Percentiles rank a stretch among this genome's conserved stretches.
Evolutionary conservation across 2,329 filamentous ascomycete species (phyloP).

Genomic region (Arachnopeziza araneosa): DNA sequence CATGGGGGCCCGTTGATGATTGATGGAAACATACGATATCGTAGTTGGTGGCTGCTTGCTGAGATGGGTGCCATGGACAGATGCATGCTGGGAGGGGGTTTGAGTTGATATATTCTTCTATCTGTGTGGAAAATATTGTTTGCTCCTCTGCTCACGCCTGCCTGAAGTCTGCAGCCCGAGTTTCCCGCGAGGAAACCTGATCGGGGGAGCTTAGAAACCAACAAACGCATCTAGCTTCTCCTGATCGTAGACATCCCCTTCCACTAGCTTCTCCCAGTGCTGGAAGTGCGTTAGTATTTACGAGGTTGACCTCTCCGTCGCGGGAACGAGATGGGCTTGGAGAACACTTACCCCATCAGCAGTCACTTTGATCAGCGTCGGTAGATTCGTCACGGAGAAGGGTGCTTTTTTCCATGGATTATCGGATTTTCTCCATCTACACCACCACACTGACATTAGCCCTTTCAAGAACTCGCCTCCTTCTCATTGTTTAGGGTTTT

Average conservation of each 20-base stretch:
- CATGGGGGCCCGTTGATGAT: too few relatives aligned
- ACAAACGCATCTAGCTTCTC: slow-evolving; percentile 24
- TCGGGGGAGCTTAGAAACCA: too few relatives aligned
- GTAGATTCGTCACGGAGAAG: slow-evolving; percentile 23
- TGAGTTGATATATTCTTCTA: too few relatives aligned
- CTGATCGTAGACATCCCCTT: slow-evolving; percentile 14
- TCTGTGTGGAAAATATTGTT: too few relatives aligned
- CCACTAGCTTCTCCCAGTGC: slow-evolving; percentile 23
- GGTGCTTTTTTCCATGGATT: slow-evolving; percentile 24
- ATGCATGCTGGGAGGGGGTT: too few relatives aligned
- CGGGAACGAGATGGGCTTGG: neutral
- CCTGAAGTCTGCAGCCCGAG: neutral
- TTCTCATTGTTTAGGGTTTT: neutral
- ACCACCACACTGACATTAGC: neutral
- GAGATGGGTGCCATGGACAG: too few relatives aligned
- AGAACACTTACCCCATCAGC: slow-evolving; percentile 17
- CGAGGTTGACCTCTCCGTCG: too few relatives aligned
- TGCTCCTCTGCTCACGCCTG: neutral
- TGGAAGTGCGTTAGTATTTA: slow-evolving; percentile 7
- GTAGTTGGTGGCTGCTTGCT: too few relatives aligned
- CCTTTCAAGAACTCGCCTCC: neutral
- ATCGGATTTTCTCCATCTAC: slow-evolving; percentile 21
- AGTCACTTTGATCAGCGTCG: slow-evolving; percentile 25
- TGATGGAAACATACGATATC: too few relatives aligned
- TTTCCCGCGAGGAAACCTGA: too few relatives aligned